Conservation (phyloP, 73 alveolate species). For the Paraurostyla sp. region DNA sequence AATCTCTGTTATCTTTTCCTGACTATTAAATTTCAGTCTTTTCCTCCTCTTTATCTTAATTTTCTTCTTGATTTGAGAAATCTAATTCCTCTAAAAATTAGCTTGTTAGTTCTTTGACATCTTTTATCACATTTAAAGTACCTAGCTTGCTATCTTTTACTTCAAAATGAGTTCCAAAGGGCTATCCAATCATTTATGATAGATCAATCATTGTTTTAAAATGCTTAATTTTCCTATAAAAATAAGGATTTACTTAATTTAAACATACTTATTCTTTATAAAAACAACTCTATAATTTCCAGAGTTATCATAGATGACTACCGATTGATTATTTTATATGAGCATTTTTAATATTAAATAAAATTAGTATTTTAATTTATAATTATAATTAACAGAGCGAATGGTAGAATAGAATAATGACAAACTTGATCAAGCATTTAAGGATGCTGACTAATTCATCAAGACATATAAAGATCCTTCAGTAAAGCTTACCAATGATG, state of each 20-base stretch:
- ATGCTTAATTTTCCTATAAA: slow-evolving; percentile 43
- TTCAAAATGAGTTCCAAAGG: not conserved
- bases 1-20: slow-evolving; percentile 59
- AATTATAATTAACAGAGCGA: not conserved
- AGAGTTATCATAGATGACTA: slow-evolving; percentile 24
- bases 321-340: slow-evolving; percentile 16
- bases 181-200: slow-evolving; percentile 17
- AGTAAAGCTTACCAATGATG: slow-evolving; percentile 53
- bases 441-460: slow-evolving; percentile 10
- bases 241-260: not conserved
- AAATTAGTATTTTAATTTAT: not conserved
- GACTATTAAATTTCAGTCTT: not conserved
- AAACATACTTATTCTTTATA: not conserved
- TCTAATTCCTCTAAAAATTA: slow-evolving; percentile 26
- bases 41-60: slow-evolving; percentile 4
- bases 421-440: not conserved
- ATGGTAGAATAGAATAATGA: not conserved
- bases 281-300: not conserved
- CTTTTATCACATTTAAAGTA: not conserved
- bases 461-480: slow-evolving; percentile 12
- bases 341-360: not conserved
- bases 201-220: slow-evolving; percentile 43
- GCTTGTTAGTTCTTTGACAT: not conserved
- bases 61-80: not conserved
- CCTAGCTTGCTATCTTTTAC: slow-evolving; percentile 47